Evolutionary conservation across 129 eudicot genomes (phyloP), one percentile per base, ranked within the genome.

Genomic region (Glebionis coronaria): DNA sequence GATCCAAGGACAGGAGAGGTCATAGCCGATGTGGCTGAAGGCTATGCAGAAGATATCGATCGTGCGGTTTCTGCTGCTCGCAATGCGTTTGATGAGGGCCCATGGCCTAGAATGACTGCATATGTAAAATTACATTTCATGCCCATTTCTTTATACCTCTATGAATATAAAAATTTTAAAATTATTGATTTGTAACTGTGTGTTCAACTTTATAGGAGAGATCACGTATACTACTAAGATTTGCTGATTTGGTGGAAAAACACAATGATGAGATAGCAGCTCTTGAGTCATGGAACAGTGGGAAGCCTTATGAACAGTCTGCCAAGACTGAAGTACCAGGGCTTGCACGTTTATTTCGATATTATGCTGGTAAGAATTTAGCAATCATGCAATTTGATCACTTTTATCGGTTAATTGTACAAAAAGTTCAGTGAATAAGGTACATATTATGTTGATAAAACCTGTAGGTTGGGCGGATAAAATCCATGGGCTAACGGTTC

Each of bases 401-500:
- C 52, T 46, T 11, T 12, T 46, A 6, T 11, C 3, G 8, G 11
- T 20, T 19, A 49, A 51, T 46, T 23, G 40, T 35, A 4, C n/a
- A n/a, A n/a, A n/a, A 18, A 62, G 0, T 28, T 51, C 46, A n/a
- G n/a, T 35, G 1, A 4, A 38, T 67, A 49, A 58, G 47, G 15
- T 57, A 42, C 42, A 15, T 46, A 44, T 59, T 12, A 21, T 31
- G 61, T 67, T 12, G 2, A 18, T 64, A 7, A 44, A 46, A 40
- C 16, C 1, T 73, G 73, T 65, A 84, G 89, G 89, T 74, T 84
- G 89, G 89, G 85, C 89, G 12, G 89, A 84, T 70, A 84, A 84
- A 75, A 84, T 84, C 83, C 89, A 80, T 56, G 89, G 89, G n/a
- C 76, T 84, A 4, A 84, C 89, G 4, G 85, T 74, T 69, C 89